Evolutionary conservation across 1,284 basidiomycete species (phyloP), one percentile per base, ranked within the genome.

Genomic region (Neotropicomus parvogracilis): DNA sequence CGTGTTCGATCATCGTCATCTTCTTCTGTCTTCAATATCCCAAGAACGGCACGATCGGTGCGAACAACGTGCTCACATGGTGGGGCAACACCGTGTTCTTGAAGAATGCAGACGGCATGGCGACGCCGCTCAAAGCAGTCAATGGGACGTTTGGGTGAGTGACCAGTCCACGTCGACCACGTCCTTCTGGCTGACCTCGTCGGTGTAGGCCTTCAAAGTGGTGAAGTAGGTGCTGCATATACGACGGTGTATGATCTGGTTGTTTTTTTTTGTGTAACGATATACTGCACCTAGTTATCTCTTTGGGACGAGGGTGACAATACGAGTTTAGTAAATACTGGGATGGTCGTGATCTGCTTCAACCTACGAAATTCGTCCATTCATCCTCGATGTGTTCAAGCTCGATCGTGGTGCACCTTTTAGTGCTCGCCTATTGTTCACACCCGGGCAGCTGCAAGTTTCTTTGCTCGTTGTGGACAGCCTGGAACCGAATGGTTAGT

Each of bases 21-120:
- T 78, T 74, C 60, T 78, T 78, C 58, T 69, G 69, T 47, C 59
- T 77, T 20, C 73, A 78, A 57, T 77, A 65, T 43, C 75, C 75
- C 1, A 10, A 20, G 9, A 72, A 74, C 49, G 74, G 75, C 5
- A 56, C 57, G 10, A 73, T 79, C n/a, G 77, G 75, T 16, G 44
- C 36, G 46, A 60, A 69, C 50, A 74, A 54, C 12, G 53, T 80
- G 36, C 67, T 65, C 42, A 53, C 50, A 4, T 80, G 78, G 78
- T 80, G 78, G 78, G 78, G 78, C 14, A 80, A 80, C 53, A 74
- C 67, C 2, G 78, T 75, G 16, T 72, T 65, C 28, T 44, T 57
- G 51, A 70, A 72, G 4, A 78, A 70, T 9, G 76, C 66, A 1
- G 75, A 78, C 51, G 65, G 54, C 11, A 28, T 32, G 0, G 50